Evolutionary conservation across 78 protist genomes (phyloP), one percentile per base, ranked within the genome.

Genomic region (Dictyostelium brefeldianum): DNA sequence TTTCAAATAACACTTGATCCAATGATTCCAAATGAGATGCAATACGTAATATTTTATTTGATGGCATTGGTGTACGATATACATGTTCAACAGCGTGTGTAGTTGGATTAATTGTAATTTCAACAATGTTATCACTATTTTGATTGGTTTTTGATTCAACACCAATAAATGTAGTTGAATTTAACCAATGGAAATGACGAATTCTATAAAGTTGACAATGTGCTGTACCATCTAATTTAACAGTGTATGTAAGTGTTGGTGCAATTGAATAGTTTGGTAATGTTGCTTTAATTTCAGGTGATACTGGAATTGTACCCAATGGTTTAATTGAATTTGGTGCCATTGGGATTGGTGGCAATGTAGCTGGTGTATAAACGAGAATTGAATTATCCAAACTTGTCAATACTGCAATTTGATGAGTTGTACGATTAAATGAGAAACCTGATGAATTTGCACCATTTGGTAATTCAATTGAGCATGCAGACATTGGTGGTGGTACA

Each of bases 401-500:
- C 1, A 77, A n/a, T 0, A 62, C 64, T 1, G 50, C 29, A 9
- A 87, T 3, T 48, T 53, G 62, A 48, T 48, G 62, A 57, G 80
- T 57, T 1, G 18, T 9, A 10, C 51, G 93, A 71, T 57, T 59
- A 54, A 77, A 87, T 41, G 80, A 64, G 29, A 87, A 87, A 1
- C 83, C 84, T 0, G 53, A 14, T 31, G 84, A 87, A 74, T 46
- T 65, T 27, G 70, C 47, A 12, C 10, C 27, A 5, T 25, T 43
- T 11, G 36, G 48, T 29, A 90, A 31, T n/a, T 41, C 41, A 12
- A 64, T 48, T n/a, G 46, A 53, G 7, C 50, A 57, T 56, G 84
- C 80, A 0, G 89, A 59, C 96, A 96, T 85, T 20, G 97, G 97
- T 31, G 97, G 97, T 53, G 97, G 97, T 9, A 92, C 80, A 17